Base-by-base conservation (phyloP, 257 asterid genomes). In the Nicotiana tabacum region DNA sequence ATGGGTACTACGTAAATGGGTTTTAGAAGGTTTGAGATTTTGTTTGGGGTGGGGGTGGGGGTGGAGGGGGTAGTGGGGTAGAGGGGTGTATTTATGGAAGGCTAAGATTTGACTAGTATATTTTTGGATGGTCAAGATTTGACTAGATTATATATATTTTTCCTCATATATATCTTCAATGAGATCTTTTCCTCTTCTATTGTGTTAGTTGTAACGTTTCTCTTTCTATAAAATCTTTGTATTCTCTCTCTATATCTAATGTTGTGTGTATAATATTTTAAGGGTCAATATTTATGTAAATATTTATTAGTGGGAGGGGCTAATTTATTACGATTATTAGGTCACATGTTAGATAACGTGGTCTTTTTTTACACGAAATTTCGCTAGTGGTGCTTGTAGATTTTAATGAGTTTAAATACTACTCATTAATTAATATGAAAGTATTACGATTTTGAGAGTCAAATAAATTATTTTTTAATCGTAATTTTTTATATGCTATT, bases 1-100 rank as follows among this genome's bases (percentile, higher is more conserved):
- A 48, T 74, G 80, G 80, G 62, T 74, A 43, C 78, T 72, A 74
- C 80, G 80, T 74, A 29, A 48, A 74, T 74, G 80, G 79, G 79
- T 46, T 72, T 72, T 46, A 58, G 62, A 74, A 74, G 62, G 62
- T 48, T 74, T 74, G 62, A 74, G 80, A 74, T 74, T 74, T 74
- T 13, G 43, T 29, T 29, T 29, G 21, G 13, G 12, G 39, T 0
- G 0, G 0, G 1, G 24, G 24, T 3, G 77, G 10, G 24, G 24
- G 24, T 21, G 4, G 9, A 3, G 1, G 9, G 35, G 18, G 4
- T 2, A 17, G 18, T 0, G 56, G 24, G 17, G 16, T 12, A 4
- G n/a, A 4, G 29, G 16, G 5, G 17, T 53, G 1, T 46, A 46
- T 57, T 72, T n/a, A 43, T 72, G 12, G 10, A 72, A 6, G 60